Conservation (phyloP, 1,284 basidiomycete species). For the Wallemia mellicola region DNA sequence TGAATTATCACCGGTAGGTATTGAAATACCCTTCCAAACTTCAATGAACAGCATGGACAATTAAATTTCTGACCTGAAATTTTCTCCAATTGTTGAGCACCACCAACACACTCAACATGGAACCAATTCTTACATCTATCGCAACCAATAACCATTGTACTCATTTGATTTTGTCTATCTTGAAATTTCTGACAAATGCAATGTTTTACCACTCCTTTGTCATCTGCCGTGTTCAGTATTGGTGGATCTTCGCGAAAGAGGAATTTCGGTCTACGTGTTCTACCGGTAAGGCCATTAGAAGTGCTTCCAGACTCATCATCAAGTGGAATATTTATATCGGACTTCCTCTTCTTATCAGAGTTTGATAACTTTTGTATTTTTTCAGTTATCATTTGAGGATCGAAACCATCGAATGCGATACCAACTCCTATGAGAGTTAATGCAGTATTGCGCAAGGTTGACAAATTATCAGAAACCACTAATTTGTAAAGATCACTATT, state of each 20-base stretch:
- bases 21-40: constrained; percentile 12
- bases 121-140: constrained; percentile 14
- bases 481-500: too few species aligned
- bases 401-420: neutral
- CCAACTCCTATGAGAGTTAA: neutral
- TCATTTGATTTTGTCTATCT: constrained; percentile 4
- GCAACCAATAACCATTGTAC: constrained; percentile 11
- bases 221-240: constrained; percentile 6
- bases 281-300: too few species aligned
- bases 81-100: constrained; percentile 9
- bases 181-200: constrained; percentile 12
- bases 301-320: too few species aligned
- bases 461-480: neutral
- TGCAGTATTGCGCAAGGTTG: neutral
- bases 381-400: neutral
- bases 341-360: neutral
- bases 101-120: constrained; percentile 12
- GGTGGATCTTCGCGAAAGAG: constrained; percentile 12
- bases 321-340: too few species aligned
- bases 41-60: constrained; percentile 14
- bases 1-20: constrained; percentile 12
- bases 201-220: constrained; percentile 8
- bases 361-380: neutral
- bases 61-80: constrained; percentile 9
- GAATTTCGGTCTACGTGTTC: constrained; percentile 12